Base-by-base conservation (phyloP, 176 grass and related monocot species). In the Oryza meridionalis region DNA sequence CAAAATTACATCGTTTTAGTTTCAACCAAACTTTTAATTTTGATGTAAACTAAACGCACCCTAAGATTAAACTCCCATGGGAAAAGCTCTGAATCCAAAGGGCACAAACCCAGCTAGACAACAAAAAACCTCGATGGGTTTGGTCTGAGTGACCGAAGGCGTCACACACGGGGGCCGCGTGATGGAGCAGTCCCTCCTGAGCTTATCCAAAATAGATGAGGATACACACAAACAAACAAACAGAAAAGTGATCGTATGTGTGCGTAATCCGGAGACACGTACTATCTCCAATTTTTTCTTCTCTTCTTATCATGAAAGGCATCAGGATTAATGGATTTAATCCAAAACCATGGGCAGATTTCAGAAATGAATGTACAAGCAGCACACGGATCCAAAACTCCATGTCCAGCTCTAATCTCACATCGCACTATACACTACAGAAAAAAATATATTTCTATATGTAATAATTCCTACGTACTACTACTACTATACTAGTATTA, bases 191-290 rank as follows among this genome's bases (percentile, higher is more conserved):
- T 21, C 55, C 16, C 0, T 11, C 5, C 46, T 1, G 6, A 72
- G 83, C 72, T 77, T 82, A 90, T 90, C 83, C 78, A n/a, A 31
- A 35, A 9, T 31, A 2, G 14, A 29, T 58, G 2, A 49, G 38
- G 38, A 40, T 40, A 40, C 38, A 19, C 16, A 58, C 17, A 58
- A 35, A 31, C 29, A 31, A 31, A 31, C 4, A 58, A 58, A 19
- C 17, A 21, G 6, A 58, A 19, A 58, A 19, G 19, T n/a, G 53
- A 58, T 58, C 14, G 8, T 58, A 21, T 58, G 19, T 51, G 19
- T 58, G 53, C 19, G 53, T 58, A 58, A 58, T 58, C 53, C 6
- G 19, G 53, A n/a, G 53, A 21, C 53, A 58, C 19, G 21, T 58
- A 31, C 29, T 31, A 17, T 58, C 53, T 4, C 17, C 53, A 7